Evolutionary conservation across 148 eudicot genomes (phyloP).

Genomic region (Silene latifolia): DNA sequence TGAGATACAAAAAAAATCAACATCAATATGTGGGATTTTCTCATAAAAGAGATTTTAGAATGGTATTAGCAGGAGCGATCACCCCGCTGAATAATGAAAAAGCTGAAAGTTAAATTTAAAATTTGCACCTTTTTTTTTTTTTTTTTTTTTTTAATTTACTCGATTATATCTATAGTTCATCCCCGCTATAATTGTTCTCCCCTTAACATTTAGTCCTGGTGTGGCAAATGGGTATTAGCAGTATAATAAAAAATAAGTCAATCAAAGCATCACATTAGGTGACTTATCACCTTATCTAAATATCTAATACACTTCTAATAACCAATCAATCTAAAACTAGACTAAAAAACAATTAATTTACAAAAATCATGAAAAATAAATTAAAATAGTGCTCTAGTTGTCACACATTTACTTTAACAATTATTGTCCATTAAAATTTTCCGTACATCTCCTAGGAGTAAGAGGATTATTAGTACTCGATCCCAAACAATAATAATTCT

Average conservation of each 20-base stretch:
- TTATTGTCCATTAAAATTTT: background rate
- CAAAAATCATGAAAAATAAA: background rate
- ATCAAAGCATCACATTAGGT: background rate
- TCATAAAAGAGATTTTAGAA: too few species aligned
- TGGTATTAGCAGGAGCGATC: too few species aligned
- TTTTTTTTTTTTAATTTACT: too few species aligned
- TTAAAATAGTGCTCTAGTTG: background rate
- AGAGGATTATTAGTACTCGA: too few species aligned
- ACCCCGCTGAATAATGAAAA: too few species aligned
- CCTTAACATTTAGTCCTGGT: too few species aligned
- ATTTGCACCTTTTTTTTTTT: too few species aligned
- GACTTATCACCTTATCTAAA: conserved; percentile 7
- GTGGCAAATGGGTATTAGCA: too few species aligned
- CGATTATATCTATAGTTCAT: too few species aligned
- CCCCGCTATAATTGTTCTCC: background rate
- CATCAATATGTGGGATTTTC: too few species aligned
- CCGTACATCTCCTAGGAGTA: too few species aligned
- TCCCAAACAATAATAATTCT: background rate
- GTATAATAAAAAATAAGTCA: conserved; percentile 3
- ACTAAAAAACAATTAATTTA: background rate
- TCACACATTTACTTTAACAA: background rate
- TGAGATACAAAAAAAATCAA: background rate
- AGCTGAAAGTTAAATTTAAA: too few species aligned
- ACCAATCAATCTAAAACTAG: conserved; percentile 7
- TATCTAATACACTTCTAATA: conserved; percentile 4